Percentiles rank a stretch among this genome's conserved stretches.
phyloP scores from a whole-genome alignment of 352 stramenopile genomes.

The Globisporangium cylindrosporum region DNA sequence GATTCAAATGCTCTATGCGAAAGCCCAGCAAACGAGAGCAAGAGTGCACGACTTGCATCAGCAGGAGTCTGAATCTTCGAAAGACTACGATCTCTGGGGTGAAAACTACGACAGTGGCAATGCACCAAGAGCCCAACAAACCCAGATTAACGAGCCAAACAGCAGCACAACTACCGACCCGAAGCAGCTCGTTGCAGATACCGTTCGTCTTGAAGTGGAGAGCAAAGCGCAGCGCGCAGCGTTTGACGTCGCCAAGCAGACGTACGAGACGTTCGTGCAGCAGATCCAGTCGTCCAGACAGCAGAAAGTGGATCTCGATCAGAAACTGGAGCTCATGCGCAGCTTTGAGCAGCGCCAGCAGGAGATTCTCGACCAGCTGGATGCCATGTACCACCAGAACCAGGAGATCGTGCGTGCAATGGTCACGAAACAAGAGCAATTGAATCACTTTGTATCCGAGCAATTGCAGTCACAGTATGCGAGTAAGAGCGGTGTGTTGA shows the following conservation, averaged over 20 bases:
- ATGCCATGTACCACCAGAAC: slow-evolving; percentile 28
- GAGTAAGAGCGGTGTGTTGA: slow-evolving; percentile 8
- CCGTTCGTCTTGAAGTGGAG: slow-evolving; percentile 31
- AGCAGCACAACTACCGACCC: neutral
- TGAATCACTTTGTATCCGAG: slow-evolving; percentile 16
- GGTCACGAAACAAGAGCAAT: slow-evolving; percentile 22
- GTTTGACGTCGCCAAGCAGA: slow-evolving; percentile 16
- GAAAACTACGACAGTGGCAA: neutral
- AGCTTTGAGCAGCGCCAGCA: slow-evolving; percentile 40
- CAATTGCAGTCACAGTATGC: slow-evolving; percentile 11
- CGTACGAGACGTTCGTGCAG: slow-evolving; percentile 19
- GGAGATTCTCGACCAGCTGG: slow-evolving; percentile 33
- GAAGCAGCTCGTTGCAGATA: slow-evolving; percentile 15
- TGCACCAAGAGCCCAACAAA: neutral
- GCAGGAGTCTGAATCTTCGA: neutral
- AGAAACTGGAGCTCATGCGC: slow-evolving; percentile 42
- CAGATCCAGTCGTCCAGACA: slow-evolving; percentile 22
- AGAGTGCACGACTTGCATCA: slow-evolving; percentile 4
- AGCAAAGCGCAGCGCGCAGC: slow-evolving; percentile 22
- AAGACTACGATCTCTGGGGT: slow-evolving; percentile 21
- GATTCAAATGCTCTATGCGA: slow-evolving; percentile 30
- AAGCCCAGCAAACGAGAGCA: slow-evolving; percentile 20
- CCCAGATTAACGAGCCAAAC: neutral
- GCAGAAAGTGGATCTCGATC: slow-evolving; percentile 34
- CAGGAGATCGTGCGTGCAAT: slow-evolving; percentile 22